These are phyloP conservation scores for Pulveroboletus ravenelii DNA, from an alignment of 768 basidiomycete genomes.

Conservation along the genomic window DNA sequence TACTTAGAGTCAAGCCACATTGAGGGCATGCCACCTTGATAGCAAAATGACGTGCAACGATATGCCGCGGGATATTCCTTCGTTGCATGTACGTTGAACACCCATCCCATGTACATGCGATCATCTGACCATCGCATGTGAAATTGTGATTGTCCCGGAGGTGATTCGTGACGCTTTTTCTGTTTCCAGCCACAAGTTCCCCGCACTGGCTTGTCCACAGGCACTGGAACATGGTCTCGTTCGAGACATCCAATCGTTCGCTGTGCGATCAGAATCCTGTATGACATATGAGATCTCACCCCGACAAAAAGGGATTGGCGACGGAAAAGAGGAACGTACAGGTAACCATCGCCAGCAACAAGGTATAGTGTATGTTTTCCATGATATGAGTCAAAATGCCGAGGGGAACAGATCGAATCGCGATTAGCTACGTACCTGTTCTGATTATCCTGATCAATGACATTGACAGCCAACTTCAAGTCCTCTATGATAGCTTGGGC, in stretches of 20 bases:
- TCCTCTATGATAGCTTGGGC: too few species aligned
- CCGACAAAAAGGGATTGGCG: too few species aligned
- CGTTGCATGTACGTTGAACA: conserved; percentile 20
- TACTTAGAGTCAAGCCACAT: conserved; percentile 17
- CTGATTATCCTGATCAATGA: too few species aligned
- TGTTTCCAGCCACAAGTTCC: conserved; percentile 16
- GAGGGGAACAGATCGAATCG: too few species aligned
- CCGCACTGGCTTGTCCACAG: conserved; percentile 16
- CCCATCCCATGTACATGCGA: conserved; percentile 15
- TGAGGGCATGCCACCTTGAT: conserved; percentile 15
- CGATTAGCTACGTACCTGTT: too few species aligned
- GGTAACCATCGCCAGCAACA: not conserved
- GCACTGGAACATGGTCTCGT: conserved; percentile 14
- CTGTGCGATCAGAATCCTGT: conserved; percentile 12
- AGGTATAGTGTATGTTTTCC: too few species aligned
- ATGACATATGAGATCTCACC: conserved; percentile 4
- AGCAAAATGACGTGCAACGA: conserved; percentile 21
- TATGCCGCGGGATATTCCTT: conserved; percentile 25
- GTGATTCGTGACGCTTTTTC: conserved; percentile 16
- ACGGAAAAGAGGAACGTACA: conserved; percentile 10
- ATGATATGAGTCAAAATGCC: too few species aligned
- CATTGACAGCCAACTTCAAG: too few species aligned
- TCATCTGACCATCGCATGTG: conserved; percentile 9
- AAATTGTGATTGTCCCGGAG: conserved; percentile 20
- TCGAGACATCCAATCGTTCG: conserved; percentile 4